phyloP scores from a whole-genome alignment of 2,329 filamentous ascomycete genomes.

The Myriosclerotinia scirpicola region DNA sequence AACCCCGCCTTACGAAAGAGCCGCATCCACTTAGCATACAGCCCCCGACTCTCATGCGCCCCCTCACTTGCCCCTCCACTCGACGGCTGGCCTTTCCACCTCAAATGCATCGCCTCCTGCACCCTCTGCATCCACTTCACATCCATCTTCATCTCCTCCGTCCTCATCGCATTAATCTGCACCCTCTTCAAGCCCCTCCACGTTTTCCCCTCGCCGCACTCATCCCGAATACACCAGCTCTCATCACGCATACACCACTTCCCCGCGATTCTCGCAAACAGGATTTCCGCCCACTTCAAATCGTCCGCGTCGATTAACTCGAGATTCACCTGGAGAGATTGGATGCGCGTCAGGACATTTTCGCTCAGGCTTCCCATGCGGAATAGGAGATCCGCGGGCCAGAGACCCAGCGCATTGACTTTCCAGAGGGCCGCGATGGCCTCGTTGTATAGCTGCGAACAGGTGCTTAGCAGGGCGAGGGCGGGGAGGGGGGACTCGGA shows the following conservation, averaged over 20 bases:
- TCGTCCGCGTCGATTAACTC: slow-evolving; percentile 17
- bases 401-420: slow-evolving; percentile 16
- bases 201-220: background rate
- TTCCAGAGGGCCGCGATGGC: slow-evolving; percentile 13
- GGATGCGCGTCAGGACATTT: background rate
- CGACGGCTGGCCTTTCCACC: slow-evolving; percentile 1
- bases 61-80: background rate
- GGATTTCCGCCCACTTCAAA: slow-evolving; percentile 13
- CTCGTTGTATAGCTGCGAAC: slow-evolving; percentile 10
- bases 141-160: slow-evolving; percentile 17
- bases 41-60: background rate
- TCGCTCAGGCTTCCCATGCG: background rate
- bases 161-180: slow-evolving; percentile 17
- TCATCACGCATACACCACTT: background rate
- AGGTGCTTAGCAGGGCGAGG: slow-evolving; percentile 5
- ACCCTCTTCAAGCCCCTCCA: slow-evolving; percentile 1
- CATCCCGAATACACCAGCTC: no score
- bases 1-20: slow-evolving; percentile 6
- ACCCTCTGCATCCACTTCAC: slow-evolving; percentile 22
- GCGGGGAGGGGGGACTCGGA: background rate
- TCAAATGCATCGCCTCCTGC: slow-evolving; percentile 13
- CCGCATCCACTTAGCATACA: slow-evolving; percentile 15
- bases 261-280: slow-evolving; percentile 9
- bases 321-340: slow-evolving; percentile 17
- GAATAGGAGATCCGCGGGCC: slow-evolving; percentile 21